phyloP scores from a whole-genome alignment of 2,329 filamentous ascomycete species.

The Bipolaris cookei region DNA sequence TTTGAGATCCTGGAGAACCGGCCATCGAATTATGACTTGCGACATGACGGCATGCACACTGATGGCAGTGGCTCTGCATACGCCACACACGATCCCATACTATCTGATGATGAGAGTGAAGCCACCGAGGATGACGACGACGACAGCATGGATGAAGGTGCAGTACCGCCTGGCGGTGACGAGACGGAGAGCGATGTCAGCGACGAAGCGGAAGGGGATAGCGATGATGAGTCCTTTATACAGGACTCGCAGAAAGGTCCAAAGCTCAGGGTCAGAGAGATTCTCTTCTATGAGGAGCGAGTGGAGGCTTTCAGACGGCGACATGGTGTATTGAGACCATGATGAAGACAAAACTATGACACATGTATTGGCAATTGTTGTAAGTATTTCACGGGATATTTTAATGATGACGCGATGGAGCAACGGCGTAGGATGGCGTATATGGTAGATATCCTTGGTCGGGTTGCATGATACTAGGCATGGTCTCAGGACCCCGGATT shows the following conservation, averaged over 20 bases:
- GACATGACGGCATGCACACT: slow-evolving; percentile 38
- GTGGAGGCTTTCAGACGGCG: slow-evolving; percentile 76
- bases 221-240: slow-evolving; percentile 59
- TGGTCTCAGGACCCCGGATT: slow-evolving; percentile 2
- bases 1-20: slow-evolving; percentile 78
- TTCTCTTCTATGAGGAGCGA: slow-evolving; percentile 84
- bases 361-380: slow-evolving; percentile 10
- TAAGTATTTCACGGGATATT: slow-evolving; percentile 9
- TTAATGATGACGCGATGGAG: slow-evolving; percentile 7
- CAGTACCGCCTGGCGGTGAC: slow-evolving; percentile 57
- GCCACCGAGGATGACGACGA: slow-evolving; percentile 56
- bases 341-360: slow-evolving; percentile 5
- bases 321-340: slow-evolving; percentile 54
- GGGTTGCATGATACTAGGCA: slow-evolving; percentile 12
- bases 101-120: slow-evolving; percentile 48
- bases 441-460: slow-evolving; percentile 24
- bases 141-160: slow-evolving; percentile 57
- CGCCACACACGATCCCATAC: slow-evolving; percentile 37
- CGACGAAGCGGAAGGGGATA: slow-evolving; percentile 52
- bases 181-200: slow-evolving; percentile 41
- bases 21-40: slow-evolving; percentile 53
- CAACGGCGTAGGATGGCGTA: slow-evolving; percentile 20
- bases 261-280: slow-evolving; percentile 73
- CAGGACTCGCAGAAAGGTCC: slow-evolving; percentile 57
- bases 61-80: slow-evolving; percentile 35